Evolutionary conservation across 2,329 filamentous ascomycete species (phyloP).

Genomic region (Hirsutella rhossiliensis): DNA sequence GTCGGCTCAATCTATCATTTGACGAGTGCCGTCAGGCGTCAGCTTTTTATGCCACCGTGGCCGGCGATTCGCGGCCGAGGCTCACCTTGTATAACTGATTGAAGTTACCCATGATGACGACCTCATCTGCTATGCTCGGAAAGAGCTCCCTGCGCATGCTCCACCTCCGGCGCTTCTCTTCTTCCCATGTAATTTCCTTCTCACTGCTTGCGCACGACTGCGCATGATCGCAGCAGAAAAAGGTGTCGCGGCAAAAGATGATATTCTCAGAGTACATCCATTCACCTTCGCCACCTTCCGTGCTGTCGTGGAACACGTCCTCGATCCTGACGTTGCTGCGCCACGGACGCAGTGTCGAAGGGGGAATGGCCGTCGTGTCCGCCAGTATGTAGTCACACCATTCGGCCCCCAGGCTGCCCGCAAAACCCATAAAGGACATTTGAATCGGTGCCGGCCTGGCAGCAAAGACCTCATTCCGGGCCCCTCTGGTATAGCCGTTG

Average conservation of each 20-base stretch:
- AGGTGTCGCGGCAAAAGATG: conserved; percentile 86
- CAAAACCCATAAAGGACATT: conserved; percentile 99
- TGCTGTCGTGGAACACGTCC: conserved; percentile 55
- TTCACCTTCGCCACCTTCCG: conserved; percentile 55
- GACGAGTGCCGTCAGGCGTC: not conserved
- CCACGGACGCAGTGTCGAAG: conserved; percentile 67
- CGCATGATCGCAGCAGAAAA: conserved; percentile 95
- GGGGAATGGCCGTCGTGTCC: conserved; percentile 76
- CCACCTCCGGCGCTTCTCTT: conserved; percentile 76
- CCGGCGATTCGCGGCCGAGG: not conserved
- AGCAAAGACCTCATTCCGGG: conserved; percentile 95
- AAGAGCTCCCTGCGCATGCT: conserved; percentile 89
- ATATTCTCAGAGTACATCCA: conserved; percentile 98
- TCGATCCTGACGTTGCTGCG: conserved; percentile 62
- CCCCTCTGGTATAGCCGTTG: conserved; percentile 95
- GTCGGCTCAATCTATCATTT: conserved; percentile 75
- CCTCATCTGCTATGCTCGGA: conserved; percentile 67
- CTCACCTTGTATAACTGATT: conserved; percentile 96
- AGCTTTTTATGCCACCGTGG: not conserved
- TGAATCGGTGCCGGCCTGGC: conserved; percentile 90
- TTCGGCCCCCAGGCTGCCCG: conserved; percentile 86
- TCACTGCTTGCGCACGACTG: conserved; percentile 73
- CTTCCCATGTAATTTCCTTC: conserved; percentile 61
- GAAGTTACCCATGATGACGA: conserved; percentile 91
- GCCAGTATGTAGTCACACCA: conserved; percentile 98